phyloP scores from a whole-genome alignment of 2,329 filamentous ascomycete genomes.

The Fusarium coicis region DNA sequence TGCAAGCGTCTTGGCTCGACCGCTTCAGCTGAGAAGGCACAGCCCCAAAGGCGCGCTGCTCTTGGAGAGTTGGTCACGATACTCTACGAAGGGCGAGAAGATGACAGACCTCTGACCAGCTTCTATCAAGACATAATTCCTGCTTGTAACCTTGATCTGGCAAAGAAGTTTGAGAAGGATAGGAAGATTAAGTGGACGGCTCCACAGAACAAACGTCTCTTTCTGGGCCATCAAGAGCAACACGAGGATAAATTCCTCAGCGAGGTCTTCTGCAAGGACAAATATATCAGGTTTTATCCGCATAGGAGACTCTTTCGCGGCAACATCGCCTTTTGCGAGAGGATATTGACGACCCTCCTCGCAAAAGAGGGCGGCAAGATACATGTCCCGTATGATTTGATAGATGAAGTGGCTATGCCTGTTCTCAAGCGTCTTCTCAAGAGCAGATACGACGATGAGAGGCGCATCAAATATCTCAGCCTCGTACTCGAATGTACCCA shows the following conservation, averaged over 20 bases:
- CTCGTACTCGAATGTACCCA: conserved; percentile 21
- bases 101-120: conserved; percentile 32
- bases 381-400: conserved; percentile 30
- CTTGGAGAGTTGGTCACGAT: conserved; percentile 35
- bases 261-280: conserved; percentile 22
- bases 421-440: conserved; percentile 35
- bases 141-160: conserved; percentile 30
- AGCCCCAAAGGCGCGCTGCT: conserved; percentile 35
- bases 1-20: conserved; percentile 38
- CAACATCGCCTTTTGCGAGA: conserved; percentile 24
- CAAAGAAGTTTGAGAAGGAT: conserved; percentile 35
- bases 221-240: conserved; percentile 28
- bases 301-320: conserved; percentile 26
- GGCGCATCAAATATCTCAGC: conserved; percentile 23
- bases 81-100: conserved; percentile 17
- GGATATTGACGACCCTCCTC: conserved; percentile 23
- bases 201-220: conserved; percentile 21
- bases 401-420: conserved; percentile 32
- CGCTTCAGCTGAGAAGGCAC: conserved; percentile 30
- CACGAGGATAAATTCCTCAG: conserved; percentile 29
- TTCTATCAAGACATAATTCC: conserved; percentile 43
- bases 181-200: conserved; percentile 20
- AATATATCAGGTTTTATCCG: not conserved
- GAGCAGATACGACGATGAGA: conserved; percentile 14
- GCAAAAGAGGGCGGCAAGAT: conserved; percentile 4